Evolutionary conservation across 495 filamentous ascomycete genomes (phyloP).

Genomic region (Talaromyces adpressus): DNA sequence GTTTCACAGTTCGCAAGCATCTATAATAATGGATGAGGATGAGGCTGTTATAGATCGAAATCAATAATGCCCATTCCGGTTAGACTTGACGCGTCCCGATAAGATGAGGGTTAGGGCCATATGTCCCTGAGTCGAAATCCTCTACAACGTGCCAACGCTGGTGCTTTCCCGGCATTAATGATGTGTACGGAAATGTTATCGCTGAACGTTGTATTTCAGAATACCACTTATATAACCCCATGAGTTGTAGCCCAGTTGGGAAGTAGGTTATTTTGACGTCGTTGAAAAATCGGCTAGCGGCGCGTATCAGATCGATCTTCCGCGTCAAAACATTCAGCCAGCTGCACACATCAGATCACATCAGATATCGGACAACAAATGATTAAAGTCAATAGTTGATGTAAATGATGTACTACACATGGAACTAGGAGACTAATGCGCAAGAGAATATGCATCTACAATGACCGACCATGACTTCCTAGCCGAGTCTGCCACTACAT

Average conservation of each 20-base stretch:
- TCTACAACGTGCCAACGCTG: too few species aligned
- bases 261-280: not conserved
- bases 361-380: not conserved
- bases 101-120: not conserved
- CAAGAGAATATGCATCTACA: not conserved
- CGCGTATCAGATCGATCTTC: not conserved
- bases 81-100: not conserved
- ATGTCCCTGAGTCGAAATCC: not conserved
- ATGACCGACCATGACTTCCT: constrained; percentile 4
- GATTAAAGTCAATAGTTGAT: not conserved
- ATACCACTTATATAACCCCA: not conserved
- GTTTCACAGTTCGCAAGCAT: not conserved
- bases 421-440: not conserved
- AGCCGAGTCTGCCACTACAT: not conserved
- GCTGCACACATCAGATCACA: not conserved
- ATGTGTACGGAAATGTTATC: not conserved
- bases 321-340: not conserved
- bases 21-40: too few species aligned
- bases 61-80: not conserved
- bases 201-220: not conserved
- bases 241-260: not conserved
- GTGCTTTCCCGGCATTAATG: not conserved
- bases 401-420: not conserved
- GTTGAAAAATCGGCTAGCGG: not conserved
- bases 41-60: not conserved